Base-by-base conservation (phyloP, 2,329 filamentous ascomycete genomes). In the Geosmithia putterillii region DNA sequence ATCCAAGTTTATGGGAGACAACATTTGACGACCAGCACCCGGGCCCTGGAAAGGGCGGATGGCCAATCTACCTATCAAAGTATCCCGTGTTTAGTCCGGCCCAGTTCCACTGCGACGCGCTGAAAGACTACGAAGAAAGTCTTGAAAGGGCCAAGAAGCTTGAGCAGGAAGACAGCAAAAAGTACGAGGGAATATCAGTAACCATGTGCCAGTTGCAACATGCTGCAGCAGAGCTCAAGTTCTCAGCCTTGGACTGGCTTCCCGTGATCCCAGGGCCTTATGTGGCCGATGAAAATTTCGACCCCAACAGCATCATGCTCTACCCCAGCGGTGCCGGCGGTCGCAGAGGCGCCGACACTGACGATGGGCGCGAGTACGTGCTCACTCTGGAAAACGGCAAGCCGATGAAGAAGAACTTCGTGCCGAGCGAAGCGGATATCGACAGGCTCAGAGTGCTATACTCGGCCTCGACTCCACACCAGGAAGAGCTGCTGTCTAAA, bases 281-380 rank as follows among this genome's bases (percentile, higher is more conserved):
- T 4, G 6, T 20, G 20, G 9, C 10, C 19, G 21, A 10, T 15
- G 39, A 23, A 20, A 4, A 48, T 7, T 18, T 48, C 25, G 51
- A 51, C 44, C 45, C 39, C 44, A 15, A 42, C 35, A 50, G 47
- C 37, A 48, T 53, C 45, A 54, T 53, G 52, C 38, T 52, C 15
- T 54, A 53, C 42, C 51, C 51, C 9, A 44, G 36, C 6, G 44
- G 42, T 1, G 48, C 50, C 17, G 51, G 51, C 17, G 48, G 44
- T 4, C 8, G 18, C 5, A 7, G 38, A 7, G 7, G 7, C 5
- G 38, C 17, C 38, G 15, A 32, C 28, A 15, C 8, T 8, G 8
- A 8, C 28, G 38, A 39, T 19, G 38, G 18, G 17, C 38, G 18
- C 8, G n/a, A 20, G 18, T 7, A 10, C 8, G 38, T 39, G 17